Conservation (phyloP, 2,329 filamentous ascomycete genomes). For the Aphanoascus verrucosus region DNA sequence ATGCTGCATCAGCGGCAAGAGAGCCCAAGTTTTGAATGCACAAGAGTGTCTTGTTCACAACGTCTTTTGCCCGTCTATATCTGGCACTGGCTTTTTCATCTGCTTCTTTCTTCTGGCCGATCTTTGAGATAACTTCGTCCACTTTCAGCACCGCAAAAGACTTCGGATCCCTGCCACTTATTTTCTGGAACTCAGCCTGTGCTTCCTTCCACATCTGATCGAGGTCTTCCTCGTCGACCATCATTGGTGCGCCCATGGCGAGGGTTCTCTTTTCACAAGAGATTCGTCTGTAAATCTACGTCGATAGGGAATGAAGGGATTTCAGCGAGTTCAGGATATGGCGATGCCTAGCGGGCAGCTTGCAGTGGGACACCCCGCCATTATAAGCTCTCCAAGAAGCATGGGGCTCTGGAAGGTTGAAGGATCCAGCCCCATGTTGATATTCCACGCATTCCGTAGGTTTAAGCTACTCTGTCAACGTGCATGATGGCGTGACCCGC, state of each 20-base stretch:
- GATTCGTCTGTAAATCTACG: not conserved
- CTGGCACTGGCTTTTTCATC: slow-evolving; percentile 20
- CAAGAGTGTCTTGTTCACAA: slow-evolving; percentile 20
- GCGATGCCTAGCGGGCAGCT: not conserved
- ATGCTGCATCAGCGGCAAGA: slow-evolving; percentile 21
- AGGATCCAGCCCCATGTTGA: not conserved
- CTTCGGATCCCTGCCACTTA: slow-evolving; percentile 17
- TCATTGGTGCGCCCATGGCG: slow-evolving; percentile 6
- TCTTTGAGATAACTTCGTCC: slow-evolving; percentile 20
- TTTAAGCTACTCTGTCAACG: too few species aligned
- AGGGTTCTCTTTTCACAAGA: not conserved
- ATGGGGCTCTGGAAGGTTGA: not conserved
- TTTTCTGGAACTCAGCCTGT: slow-evolving; percentile 14
- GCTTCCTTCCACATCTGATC: slow-evolving; percentile 16
- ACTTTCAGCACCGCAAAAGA: slow-evolving; percentile 15
- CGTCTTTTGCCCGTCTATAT: slow-evolving; percentile 19
- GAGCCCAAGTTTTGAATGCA: slow-evolving; percentile 20
- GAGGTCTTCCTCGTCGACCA: slow-evolving; percentile 12
- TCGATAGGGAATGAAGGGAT: not conserved
- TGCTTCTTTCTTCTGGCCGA: slow-evolving; percentile 18
- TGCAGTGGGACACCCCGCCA: not conserved
- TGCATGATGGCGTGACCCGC: too few species aligned
- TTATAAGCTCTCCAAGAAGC: not conserved
- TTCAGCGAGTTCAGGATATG: not conserved
- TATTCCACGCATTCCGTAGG: not conserved